A percentile compares a stretch with the other conserved stretches of the same genome.
Evolutionary conservation across 805 yeast genomes (phyloP).

Genomic region (Wickerhamomyces silvicola): DNA sequence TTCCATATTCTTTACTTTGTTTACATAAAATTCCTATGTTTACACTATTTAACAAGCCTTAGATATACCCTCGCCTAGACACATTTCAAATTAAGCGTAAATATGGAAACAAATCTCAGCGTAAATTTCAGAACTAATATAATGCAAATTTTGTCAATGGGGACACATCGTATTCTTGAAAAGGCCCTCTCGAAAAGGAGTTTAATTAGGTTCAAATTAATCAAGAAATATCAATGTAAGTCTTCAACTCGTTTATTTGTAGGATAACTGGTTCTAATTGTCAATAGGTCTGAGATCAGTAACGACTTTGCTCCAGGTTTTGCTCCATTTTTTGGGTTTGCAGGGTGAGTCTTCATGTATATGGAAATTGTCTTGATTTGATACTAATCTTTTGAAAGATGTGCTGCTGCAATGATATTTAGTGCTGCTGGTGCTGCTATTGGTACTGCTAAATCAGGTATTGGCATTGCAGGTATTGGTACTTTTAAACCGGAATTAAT

Average conservation of each 20-base stretch:
- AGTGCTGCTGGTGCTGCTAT: slow-evolving; percentile 98
- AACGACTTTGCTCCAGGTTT: slow-evolving; percentile 79
- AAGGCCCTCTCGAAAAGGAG: too few relatives aligned
- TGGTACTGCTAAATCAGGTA: slow-evolving; percentile 97
- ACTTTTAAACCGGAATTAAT: slow-evolving; percentile 94
- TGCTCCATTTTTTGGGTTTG: slow-evolving; percentile 97
- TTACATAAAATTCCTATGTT: neutral
- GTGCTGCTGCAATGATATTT: slow-evolving; percentile 86
- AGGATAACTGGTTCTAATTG: too few relatives aligned
- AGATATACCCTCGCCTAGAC: slow-evolving; percentile 12
- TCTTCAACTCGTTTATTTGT: too few relatives aligned
- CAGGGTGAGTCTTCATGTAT: slow-evolving; percentile 46
- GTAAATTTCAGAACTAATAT: slow-evolving; percentile 1
- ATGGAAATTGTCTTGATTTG: neutral
- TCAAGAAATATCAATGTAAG: too few relatives aligned
- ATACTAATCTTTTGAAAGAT: slow-evolving; percentile 27
- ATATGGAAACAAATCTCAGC: slow-evolving; percentile 1
- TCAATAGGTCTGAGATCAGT: slow-evolving; percentile 31
- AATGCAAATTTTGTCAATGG: too few relatives aligned
- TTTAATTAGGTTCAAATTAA: too few relatives aligned
- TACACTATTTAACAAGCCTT: too few relatives aligned
- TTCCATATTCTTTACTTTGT: slow-evolving; percentile 5
- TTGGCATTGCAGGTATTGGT: slow-evolving; percentile 98
- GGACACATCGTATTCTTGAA: too few relatives aligned
- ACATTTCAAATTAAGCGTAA: slow-evolving; percentile 8